phyloP scores from a whole-genome alignment of 331 rosid genomes.

The Cucumis variabilis region DNA sequence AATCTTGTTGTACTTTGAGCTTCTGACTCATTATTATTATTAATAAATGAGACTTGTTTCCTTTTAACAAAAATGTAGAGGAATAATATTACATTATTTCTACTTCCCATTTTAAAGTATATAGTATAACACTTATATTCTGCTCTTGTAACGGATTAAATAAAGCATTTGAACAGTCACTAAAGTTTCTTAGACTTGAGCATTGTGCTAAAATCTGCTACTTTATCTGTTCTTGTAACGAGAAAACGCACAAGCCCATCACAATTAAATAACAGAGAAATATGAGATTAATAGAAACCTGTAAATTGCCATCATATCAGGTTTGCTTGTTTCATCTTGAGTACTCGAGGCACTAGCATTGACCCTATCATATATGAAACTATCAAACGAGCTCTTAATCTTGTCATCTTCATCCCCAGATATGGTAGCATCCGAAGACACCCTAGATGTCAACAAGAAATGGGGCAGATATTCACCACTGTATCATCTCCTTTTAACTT shows the following conservation, averaged over 20 bases:
- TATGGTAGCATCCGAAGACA: conserved; percentile 62
- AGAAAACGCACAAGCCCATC: neutral
- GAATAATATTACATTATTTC: no score
- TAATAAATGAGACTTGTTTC: no score
- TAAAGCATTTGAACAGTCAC: neutral
- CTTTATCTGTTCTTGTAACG: neutral
- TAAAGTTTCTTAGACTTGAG: neutral
- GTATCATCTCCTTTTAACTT: conserved; percentile 14
- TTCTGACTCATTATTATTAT: no score
- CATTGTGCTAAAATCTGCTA: neutral
- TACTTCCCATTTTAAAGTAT: no score
- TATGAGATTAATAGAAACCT: conserved; percentile 53
- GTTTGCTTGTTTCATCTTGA: conserved; percentile 63
- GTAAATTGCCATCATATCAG: conserved; percentile 94
- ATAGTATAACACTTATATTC: no score
- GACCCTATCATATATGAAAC: conserved; percentile 93
- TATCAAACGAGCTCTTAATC: conserved; percentile 61
- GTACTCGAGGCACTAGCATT: conserved; percentile 55
- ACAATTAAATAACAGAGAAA: conserved; percentile 15
- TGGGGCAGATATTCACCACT: neutral
- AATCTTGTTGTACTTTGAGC: no score
- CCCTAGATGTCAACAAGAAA: conserved; percentile 59
- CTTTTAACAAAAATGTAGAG: no score
- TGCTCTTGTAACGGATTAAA: neutral
- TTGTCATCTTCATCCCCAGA: conserved; percentile 74